These are phyloP conservation scores for Diplodia sapinea DNA, from an alignment of 2,329 filamentous ascomycete genomes.

Conservation along the genomic window DNA sequence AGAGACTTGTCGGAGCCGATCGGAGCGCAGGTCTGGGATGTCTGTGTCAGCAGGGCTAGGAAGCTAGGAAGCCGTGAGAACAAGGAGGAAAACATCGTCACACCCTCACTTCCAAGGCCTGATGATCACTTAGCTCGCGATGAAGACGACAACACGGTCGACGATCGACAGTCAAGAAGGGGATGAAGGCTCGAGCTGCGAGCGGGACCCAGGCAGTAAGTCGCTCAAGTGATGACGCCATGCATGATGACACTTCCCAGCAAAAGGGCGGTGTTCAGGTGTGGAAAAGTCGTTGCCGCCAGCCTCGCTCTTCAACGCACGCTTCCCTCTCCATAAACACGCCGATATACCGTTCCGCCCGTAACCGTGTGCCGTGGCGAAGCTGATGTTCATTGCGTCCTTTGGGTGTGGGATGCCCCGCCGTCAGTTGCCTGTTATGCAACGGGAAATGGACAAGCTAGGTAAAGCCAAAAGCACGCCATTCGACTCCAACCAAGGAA, in stretches of 20 bases:
- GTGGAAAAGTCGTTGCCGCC: conserved; percentile 24
- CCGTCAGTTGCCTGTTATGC: conserved; percentile 11
- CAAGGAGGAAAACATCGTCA: background rate
- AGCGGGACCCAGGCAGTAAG: background rate
- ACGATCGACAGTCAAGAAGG: background rate
- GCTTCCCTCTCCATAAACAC: background rate
- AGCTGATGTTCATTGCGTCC: background rate
- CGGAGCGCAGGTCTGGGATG: conserved; percentile 4
- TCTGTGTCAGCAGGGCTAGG: background rate
- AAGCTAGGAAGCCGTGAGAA: background rate
- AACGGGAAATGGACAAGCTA: conserved; percentile 13
- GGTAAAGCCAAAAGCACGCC: conserved; percentile 28
- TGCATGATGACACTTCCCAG: conserved; percentile 3
- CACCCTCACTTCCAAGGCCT: background rate
- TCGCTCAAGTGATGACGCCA: conserved; percentile 22
- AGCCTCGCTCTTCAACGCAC: background rate
- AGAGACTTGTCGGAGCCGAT: background rate
- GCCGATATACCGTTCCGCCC: conserved; percentile 8
- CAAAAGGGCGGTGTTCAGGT: conserved; percentile 17
- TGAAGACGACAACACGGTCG: background rate
- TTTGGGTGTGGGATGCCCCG: background rate
- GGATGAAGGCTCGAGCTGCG: background rate
- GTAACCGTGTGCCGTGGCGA: conserved; percentile 1
- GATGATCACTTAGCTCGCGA: background rate
- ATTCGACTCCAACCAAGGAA: conserved; percentile 7